phyloP scores from a whole-genome alignment of 2,329 filamentous ascomycete species.

The Colletotrichum australisinense region DNA sequence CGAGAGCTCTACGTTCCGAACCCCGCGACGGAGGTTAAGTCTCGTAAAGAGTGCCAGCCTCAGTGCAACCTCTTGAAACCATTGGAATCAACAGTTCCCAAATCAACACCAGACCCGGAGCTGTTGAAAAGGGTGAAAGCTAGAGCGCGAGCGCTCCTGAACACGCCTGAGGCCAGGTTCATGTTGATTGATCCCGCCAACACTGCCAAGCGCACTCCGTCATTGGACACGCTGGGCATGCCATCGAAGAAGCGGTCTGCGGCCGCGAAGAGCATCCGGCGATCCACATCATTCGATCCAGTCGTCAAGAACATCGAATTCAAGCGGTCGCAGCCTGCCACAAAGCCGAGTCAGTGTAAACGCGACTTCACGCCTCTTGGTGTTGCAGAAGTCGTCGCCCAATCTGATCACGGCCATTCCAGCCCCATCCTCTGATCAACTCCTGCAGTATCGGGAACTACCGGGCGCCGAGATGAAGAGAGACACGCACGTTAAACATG shows the following conservation, averaged over 20 bases:
- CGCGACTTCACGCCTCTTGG: not conserved
- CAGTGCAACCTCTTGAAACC: not conserved
- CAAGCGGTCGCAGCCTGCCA: too few relatives aligned
- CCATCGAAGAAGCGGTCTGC: not conserved
- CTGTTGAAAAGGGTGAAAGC: not conserved
- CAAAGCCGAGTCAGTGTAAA: not conserved
- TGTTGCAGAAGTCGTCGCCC: not conserved
- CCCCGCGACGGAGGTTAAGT: constrained; percentile 52
- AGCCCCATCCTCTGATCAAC: not conserved
- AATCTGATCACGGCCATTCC: not conserved
- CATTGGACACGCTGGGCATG: not conserved
- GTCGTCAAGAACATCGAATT: not conserved
- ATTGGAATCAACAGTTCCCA: not conserved
- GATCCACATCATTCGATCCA: not conserved
- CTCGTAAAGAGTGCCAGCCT: constrained; percentile 55
- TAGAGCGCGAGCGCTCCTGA: too few relatives aligned
- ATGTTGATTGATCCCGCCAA: not conserved
- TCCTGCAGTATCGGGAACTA: not conserved
- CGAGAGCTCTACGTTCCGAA: constrained; percentile 37
- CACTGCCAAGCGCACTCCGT: not conserved
- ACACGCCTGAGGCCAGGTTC: not conserved
- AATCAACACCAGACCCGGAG: not conserved
- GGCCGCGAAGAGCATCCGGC: not conserved
- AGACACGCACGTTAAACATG: not conserved
- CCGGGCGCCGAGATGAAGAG: not conserved